Base-by-base conservation (phyloP, 495 filamentous ascomycete genomes). In the Trichoderma parareesei region DNA sequence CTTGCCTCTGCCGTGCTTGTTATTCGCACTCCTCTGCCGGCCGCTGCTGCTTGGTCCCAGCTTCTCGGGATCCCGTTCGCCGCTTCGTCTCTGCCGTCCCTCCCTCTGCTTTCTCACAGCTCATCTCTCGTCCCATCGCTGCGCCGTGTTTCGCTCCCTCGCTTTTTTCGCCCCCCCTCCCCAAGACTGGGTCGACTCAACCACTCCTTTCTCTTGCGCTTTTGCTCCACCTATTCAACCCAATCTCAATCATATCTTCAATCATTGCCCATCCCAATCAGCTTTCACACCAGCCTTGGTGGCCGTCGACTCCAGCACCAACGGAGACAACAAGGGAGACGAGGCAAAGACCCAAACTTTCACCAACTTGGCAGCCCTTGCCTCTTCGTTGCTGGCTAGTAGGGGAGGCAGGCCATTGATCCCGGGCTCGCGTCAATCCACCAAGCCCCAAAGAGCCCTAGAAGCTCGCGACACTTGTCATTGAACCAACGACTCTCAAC, bases 391-490 rank as follows among this genome's bases (percentile, higher is more conserved):
- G 9, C 27, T 57, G 3, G 53, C 53, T 57, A 57, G 53, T 57
- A 57, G 53, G 53, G 53, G 27, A 57, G 33, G 20, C 53, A 37
- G 53, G 53, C 53, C 53, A 57, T 33, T 37, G 6, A 57, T 57
- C 53, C 53, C 11, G 53, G 53, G 27, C 53, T 57, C 33, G 27
- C 33, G 20, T n/a, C 53, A 57, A 57, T 57, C 53, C 49, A 16
- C 49, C 49, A 57, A 33, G 35, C 53, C 53, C 53, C 53, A 57
- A 57, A 57, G 53, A 37, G 53, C 33, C 53, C 53, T 57, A 57
- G 53, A 18, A 57, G 27, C 53, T 57, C 53, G 53, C 53, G 53
- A 37, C 53, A 35, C 53, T 37, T 37, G 53, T 27, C 53, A 57
- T 57, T 33, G 27, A 27, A 33, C 53, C 53, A 57, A 57, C 53